These are phyloP conservation scores for Mytilinidion resinicola DNA, from an alignment of 495 filamentous ascomycete species.

Conservation along the genomic window DNA sequence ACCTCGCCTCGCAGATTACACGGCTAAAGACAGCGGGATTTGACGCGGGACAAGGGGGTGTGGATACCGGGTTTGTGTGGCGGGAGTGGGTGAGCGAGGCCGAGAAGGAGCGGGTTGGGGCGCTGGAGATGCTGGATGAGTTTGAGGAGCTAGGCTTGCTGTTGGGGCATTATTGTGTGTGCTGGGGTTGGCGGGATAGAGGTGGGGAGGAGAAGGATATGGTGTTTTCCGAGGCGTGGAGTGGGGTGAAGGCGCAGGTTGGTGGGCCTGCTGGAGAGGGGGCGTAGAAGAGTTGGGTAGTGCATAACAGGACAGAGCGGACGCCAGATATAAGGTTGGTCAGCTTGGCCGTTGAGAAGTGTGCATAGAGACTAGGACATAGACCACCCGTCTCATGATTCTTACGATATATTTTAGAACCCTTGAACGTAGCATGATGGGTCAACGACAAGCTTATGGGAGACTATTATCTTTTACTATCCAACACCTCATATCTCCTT, in stretches of 20 bases:
- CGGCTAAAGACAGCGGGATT: slow-evolving; percentile 62
- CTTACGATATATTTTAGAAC: too few relatives aligned
- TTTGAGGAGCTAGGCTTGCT: slow-evolving; percentile 90
- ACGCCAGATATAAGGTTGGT: too few relatives aligned
- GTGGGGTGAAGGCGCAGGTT: slow-evolving; percentile 2
- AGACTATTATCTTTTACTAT: too few relatives aligned
- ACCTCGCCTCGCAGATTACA: slow-evolving; percentile 55
- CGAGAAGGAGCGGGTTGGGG: slow-evolving; percentile 77
- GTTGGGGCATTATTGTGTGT: slow-evolving; percentile 82
- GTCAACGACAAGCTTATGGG: too few relatives aligned
- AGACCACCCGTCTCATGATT: too few relatives aligned
- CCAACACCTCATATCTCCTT: too few relatives aligned
- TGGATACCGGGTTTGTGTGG: slow-evolving; percentile 71
- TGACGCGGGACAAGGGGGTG: slow-evolving; percentile 46
- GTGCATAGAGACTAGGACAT: too few relatives aligned
- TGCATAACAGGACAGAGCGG: too few relatives aligned
- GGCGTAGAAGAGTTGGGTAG: too few relatives aligned
- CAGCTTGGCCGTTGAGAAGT: too few relatives aligned
- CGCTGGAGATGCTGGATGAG: slow-evolving; percentile 86
- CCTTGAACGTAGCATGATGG: too few relatives aligned
- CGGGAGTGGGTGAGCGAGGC: slow-evolving; percentile 58
- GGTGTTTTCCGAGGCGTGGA: slow-evolving; percentile 26
- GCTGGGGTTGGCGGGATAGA: slow-evolving; percentile 68
- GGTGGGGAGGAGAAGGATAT: slow-evolving; percentile 7
- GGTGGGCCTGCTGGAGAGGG: not conserved